Evolutionary conservation across 108 stramenopile species (phyloP), one percentile per base, ranked within the genome.

Genomic region (Cyclostephanos tholiformis): DNA sequence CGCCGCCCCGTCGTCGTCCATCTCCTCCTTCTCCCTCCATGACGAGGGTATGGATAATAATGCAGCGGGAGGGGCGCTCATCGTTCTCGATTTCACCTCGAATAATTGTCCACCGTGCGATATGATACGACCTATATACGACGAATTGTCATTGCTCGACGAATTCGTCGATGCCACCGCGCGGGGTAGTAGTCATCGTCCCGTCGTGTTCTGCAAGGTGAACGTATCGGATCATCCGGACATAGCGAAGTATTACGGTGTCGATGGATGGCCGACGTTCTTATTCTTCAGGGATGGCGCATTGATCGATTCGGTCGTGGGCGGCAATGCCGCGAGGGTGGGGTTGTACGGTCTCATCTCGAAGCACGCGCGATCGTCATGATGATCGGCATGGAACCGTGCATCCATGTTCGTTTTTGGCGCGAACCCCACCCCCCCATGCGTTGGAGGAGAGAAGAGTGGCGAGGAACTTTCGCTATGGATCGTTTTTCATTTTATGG

Each of bases 181-280:
- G 4, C 32, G 32, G 3, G 32, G 32, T 4, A 2, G 32, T 4
- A 32, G 32, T 32, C 32, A 46, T 46, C 44, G 44, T 14, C 44
- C 13, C 44, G 74, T 75, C 14, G 16, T 49, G 4, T 75, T 75
- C 41, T 75, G 41, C 30, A 67, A 57, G 58, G 74, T 75, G 26
- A 75, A 75, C 70, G 69, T 75, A 16, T 70, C 32, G 22, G 74
- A 75, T 57, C 38, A 50, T 63, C 69, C 74, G 19, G 74, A 75
- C 62, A 58, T 69, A 2, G 74, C 74, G 14, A 17, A 59, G 26
- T 38, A 44, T 39, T 75, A 70, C 62, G 74, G 12, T n/a, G 74
- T 70, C 25, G 74, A 75, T 56, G 74, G 74, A 5, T 75, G 74
- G 74, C 74, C 74, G 22, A 75, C 74, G 29, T 75, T 75, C 62